phyloP scores from a whole-genome alignment of 805 yeast species.

The Kazachstania africana region DNA sequence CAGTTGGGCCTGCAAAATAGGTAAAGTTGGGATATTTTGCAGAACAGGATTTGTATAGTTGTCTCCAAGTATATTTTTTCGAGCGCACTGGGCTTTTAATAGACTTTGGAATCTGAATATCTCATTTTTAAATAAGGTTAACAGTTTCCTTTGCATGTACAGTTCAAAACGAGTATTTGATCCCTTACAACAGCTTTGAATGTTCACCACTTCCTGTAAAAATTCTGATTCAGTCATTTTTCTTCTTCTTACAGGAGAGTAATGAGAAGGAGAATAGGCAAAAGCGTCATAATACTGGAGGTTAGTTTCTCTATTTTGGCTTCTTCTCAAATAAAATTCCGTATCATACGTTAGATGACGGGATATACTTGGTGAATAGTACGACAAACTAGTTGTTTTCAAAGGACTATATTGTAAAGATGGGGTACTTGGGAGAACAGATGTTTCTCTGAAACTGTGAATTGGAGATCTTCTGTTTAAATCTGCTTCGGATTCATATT shows the following conservation, averaged over 20 bases:
- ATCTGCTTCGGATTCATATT: neutral
- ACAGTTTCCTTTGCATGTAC: conserved; percentile 51
- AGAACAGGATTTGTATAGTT: neutral
- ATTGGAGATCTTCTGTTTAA: neutral
- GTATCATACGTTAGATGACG: conserved; percentile 19
- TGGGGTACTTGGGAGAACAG: conserved; percentile 6
- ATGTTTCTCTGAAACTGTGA: conserved; percentile 7
- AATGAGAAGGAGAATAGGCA: conserved; percentile 15
- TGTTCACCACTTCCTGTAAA: conserved; percentile 29
- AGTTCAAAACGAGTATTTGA: conserved; percentile 50
- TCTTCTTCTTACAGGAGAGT: conserved; percentile 21
- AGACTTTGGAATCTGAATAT: conserved; percentile 36
- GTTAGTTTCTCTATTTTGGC: conserved; percentile 17
- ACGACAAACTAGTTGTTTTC: conserved; percentile 17
- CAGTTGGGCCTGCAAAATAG: conserved; percentile 40
- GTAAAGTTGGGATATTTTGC: conserved; percentile 6
- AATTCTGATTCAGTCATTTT: conserved; percentile 23
- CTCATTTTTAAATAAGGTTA: conserved; percentile 44
- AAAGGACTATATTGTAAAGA: conserved; percentile 18
- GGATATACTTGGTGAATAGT: conserved; percentile 25
- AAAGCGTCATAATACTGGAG: conserved; percentile 14
- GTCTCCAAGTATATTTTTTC: conserved; percentile 33
- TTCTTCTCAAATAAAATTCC: conserved; percentile 20
- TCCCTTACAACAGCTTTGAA: conserved; percentile 67
- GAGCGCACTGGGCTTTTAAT: conserved; percentile 18